phyloP scores from a whole-genome alignment of 2,329 filamentous ascomycete species.

The Diplodia scrobiculata region DNA sequence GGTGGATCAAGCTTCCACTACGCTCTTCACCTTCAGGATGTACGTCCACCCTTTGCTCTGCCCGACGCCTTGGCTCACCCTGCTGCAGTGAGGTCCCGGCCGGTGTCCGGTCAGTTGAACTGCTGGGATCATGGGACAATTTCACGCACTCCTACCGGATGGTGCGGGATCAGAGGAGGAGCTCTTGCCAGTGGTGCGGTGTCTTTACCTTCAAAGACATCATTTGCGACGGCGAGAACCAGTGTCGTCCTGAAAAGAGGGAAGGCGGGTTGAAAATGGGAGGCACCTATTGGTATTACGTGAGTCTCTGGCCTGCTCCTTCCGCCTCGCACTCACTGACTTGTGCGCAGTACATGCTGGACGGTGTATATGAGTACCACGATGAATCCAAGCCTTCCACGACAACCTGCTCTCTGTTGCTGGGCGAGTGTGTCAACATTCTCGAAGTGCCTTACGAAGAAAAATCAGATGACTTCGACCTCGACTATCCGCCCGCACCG shows the following conservation, averaged over 20 bases:
- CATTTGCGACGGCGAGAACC: slow-evolving; percentile 71
- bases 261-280: slow-evolving; percentile 88
- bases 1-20: slow-evolving; percentile 49
- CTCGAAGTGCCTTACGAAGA: slow-evolving; percentile 74
- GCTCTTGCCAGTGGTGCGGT: slow-evolving; percentile 78
- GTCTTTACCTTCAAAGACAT: slow-evolving; percentile 86
- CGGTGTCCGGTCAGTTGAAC: slow-evolving; percentile 68
- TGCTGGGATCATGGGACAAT: slow-evolving; percentile 95
- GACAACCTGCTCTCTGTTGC: slow-evolving; percentile 78
- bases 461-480: slow-evolving; percentile 2
- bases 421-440: slow-evolving; percentile 84
- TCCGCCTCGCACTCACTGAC: slow-evolving; percentile 34
- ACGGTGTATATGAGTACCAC: slow-evolving; percentile 74
- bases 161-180: slow-evolving; percentile 75
- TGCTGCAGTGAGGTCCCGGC: slow-evolving; percentile 41
- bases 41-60: slow-evolving; percentile 38
- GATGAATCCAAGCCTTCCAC: slow-evolving; percentile 74
- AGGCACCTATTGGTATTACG: slow-evolving; percentile 93
- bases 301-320: slow-evolving; percentile 52
- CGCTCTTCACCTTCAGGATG: slow-evolving; percentile 65
- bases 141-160: slow-evolving; percentile 77
- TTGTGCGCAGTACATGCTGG: slow-evolving; percentile 71
- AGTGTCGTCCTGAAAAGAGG: slow-evolving; percentile 58
- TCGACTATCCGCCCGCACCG: neutral
- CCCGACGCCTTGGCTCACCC: slow-evolving; percentile 34